Conservation (phyloP, 352 stramenopile species). For the Globisporangium recalcitrans region DNA sequence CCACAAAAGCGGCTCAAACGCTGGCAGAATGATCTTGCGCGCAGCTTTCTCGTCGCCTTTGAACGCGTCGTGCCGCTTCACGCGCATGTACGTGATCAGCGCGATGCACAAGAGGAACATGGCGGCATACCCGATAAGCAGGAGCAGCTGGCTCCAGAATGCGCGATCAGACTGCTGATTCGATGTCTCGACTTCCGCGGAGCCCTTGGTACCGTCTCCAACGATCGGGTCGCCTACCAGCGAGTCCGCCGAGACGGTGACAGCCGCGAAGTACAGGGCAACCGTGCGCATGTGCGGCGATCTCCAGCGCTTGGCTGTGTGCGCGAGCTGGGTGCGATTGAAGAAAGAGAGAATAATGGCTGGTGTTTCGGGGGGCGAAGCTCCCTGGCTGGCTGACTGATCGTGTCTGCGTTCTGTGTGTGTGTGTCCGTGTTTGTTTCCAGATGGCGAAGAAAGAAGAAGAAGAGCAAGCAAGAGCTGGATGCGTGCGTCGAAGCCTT, state of each 20-base stretch:
- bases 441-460: background rate
- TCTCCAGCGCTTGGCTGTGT: background rate
- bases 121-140: conserved; percentile 16
- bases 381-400: background rate
- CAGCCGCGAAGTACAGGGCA: background rate
- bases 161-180: background rate
- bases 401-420: background rate
- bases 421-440: background rate
- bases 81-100: conserved; percentile 23
- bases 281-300: background rate
- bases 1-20: conserved; percentile 46
- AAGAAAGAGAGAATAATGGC: background rate
- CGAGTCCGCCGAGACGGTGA: background rate
- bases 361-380: background rate
- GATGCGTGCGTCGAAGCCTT: too few species aligned
- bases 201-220: background rate
- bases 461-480: background rate
- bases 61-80: conserved; percentile 21
- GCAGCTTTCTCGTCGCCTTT: conserved; percentile 20
- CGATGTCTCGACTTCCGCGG: background rate
- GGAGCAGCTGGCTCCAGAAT: background rate
- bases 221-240: background rate
- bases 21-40: conserved; percentile 33
- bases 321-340: too few species aligned
- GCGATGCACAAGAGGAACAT: conserved; percentile 21